Evolutionary conservation across 2,329 filamentous ascomycete genomes (phyloP), one percentile per base, ranked within the genome.

Genomic region (Aspergillus sclerotialis): DNA sequence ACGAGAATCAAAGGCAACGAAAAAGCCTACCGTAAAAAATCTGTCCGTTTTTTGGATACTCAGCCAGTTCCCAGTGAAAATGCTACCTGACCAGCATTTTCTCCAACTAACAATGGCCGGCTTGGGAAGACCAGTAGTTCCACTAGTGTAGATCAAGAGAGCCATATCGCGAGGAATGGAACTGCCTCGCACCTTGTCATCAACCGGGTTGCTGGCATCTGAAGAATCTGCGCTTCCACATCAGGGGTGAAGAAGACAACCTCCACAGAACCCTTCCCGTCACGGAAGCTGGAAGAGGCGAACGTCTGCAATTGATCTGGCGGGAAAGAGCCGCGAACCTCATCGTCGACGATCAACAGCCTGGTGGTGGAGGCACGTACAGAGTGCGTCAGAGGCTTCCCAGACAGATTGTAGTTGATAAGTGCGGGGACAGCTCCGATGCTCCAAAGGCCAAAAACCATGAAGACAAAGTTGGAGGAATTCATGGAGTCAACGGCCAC

Each of bases 401-500:
- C 81, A 0, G 74, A 72, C 31, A 94, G 65, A 54, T 92, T 92
- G 62, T 89, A 90, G 61, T 94, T 94, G 63, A 94, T 82, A 48
- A 92, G 86, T 0, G 87, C 87, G 0, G 87, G 86, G 36, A 79
- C 79, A 0, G 84, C 87, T 8, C 88, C 88, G 38, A 94, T 78
- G 18, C 80, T 78, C 86, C 86, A 94, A 19, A 94, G 62, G 0
- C 81, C 87, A 35, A 89, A 68, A 71, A 80, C 76, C 7, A 93
- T 43, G 54, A 89, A 84, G 17, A 90, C 52, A 50, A 87, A 90
- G 3, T 73, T 72, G n/a, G 86, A 78, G 26, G 78, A 84, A 55
- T 94, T 94, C 61, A 83, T 80, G 46, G 85, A 84, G 57, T 92
- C 74, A 47, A 94, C 71, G 7, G 84, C 86, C 12, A 94, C 82